A percentile compares a stretch with the other conserved stretches of the same genome.
These are phyloP conservation scores for Nicotiana tabacum DNA, from an alignment of 257 asterid species.

Conservation along the genomic window DNA sequence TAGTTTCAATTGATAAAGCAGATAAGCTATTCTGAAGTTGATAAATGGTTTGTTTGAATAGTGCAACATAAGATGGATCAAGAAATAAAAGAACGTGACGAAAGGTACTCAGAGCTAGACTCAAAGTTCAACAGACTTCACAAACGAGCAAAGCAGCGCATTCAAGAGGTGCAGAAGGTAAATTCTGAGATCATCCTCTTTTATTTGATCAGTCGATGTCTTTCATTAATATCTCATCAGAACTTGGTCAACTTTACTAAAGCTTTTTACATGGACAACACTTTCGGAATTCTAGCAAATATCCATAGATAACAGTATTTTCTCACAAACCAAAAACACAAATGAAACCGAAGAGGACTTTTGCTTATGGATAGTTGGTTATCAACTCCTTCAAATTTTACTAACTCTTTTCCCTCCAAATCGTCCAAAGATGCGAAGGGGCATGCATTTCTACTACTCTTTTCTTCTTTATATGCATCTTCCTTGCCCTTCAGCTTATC, in stretches of 20 bases:
- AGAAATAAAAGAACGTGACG: conserved; percentile 87
- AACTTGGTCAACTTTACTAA: background rate
- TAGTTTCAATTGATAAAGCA: conserved; percentile 12
- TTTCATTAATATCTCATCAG: background rate
- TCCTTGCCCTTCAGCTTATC: background rate
- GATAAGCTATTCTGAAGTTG: conserved; percentile 28
- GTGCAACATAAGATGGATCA: conserved; percentile 90
- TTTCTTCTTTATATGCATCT: background rate
- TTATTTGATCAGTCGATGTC: background rate
- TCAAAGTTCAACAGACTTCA: conserved; percentile 89
- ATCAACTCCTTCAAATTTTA: background rate
- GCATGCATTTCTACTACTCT: background rate
- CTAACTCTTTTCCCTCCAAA: background rate
- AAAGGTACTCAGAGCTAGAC: conserved; percentile 87
- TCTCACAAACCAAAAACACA: background rate
- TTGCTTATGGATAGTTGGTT: background rate
- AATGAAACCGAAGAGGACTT: background rate
- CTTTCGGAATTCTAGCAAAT: background rate
- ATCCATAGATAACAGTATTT: background rate
- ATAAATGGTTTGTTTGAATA: conserved; percentile 34
- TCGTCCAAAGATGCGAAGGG: background rate
- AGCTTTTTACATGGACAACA: background rate
- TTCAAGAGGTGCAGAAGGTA: conserved; percentile 98
- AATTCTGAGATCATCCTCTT: conserved; percentile 1
- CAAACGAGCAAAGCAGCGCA: conserved; percentile 98